Evolutionary conservation across 2,329 filamentous ascomycete species (phyloP), one percentile per base, ranked within the genome.

Genomic region (Lasiodiplodia sp.): DNA sequence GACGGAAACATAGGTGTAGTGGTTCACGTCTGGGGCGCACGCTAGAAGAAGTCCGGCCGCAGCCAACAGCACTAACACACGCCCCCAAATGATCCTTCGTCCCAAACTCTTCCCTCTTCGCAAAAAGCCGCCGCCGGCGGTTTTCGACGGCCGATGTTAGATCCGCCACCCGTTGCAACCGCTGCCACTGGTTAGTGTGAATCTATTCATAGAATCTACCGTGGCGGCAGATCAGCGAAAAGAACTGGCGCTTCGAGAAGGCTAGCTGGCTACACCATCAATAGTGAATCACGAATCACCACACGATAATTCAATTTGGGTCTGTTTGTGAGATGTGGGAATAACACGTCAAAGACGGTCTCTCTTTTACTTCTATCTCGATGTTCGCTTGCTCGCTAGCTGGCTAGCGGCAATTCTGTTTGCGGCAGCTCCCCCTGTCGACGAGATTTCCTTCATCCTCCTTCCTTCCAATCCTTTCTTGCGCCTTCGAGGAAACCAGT

Each of bases 401-500:
- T 47, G n/a, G n/a, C 44, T 47, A 11, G 44, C 44, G n/a, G n/a
- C 44, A 44, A n/a, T 44, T 37, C 12, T 28, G 6, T 38, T 56
- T 11, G 8, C 7, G 4, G 18, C 31, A 57, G 18, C 12, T 5
- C 55, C 31, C 25, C 55, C 55, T 38, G n/a, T 31, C 31, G 31
- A n/a, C 25, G 8, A 38, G 28, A 10, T 10, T n/a, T 21, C 44
- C 40, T 47, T 47, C 38, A 16, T 38, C 31, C 38, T n/a, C 55
- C 21, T 52, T 53, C 51, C 25, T 53, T 57, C 12, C 58, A 21
- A 21, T n/a, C 21, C 44, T 47, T 47, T 47, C 21, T n/a, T 47
- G n/a, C 44, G 44, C 44, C 21, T 49, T 34, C 25, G 40, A 34
- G 60, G 47, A 52, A 53, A 23, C 60, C 60, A 38, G 60, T 64